A percentile compares a stretch with the other conserved stretches of the same genome.
Evolutionary conservation across 2,329 filamentous ascomycete genomes (phyloP).

Genomic region (Fusarium sacchari): DNA sequence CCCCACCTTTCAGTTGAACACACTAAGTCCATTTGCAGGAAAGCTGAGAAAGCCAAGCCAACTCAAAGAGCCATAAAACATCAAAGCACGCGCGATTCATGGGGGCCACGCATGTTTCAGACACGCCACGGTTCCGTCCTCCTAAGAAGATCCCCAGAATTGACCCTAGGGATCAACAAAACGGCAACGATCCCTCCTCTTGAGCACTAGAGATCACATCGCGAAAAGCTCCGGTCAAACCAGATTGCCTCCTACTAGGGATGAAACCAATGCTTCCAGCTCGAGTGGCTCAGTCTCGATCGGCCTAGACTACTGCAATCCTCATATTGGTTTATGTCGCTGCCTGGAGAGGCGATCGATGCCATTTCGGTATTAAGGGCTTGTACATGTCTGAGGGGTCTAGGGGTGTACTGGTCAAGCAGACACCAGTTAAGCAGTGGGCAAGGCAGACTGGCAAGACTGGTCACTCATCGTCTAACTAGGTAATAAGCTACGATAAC

Average conservation of each 20-base stretch:
- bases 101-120: slow-evolving; percentile 31
- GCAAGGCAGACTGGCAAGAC: slow-evolving; percentile 16
- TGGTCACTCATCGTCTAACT: slow-evolving; percentile 6
- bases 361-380: slow-evolving; percentile 26
- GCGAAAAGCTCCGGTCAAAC: slow-evolving; percentile 21
- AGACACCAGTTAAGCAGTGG: background rate
- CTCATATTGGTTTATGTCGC: slow-evolving; percentile 31
- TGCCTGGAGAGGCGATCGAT: slow-evolving; percentile 34
- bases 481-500: background rate
- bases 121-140: slow-evolving; percentile 22
- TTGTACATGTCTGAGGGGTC: slow-evolving; percentile 13
- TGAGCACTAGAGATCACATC: background rate
- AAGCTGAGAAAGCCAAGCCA: slow-evolving; percentile 21
- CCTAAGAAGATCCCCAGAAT: slow-evolving; percentile 6
- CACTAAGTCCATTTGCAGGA: slow-evolving; percentile 3
- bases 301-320: slow-evolving; percentile 10
- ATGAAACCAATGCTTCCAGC: background rate
- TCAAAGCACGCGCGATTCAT: slow-evolving; percentile 6
- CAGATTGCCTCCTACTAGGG: background rate
- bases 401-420: slow-evolving; percentile 1
- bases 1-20: slow-evolving; percentile 22
- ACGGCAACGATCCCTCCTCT: slow-evolving; percentile 16
- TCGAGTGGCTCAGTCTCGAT: slow-evolving; percentile 21
- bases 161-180: slow-evolving; percentile 27
- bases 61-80: slow-evolving; percentile 8